Evolutionary conservation across 805 yeast genomes (phyloP), one percentile per base, ranked within the genome.

Genomic region (Wickerhamiella vanderwaltii): DNA sequence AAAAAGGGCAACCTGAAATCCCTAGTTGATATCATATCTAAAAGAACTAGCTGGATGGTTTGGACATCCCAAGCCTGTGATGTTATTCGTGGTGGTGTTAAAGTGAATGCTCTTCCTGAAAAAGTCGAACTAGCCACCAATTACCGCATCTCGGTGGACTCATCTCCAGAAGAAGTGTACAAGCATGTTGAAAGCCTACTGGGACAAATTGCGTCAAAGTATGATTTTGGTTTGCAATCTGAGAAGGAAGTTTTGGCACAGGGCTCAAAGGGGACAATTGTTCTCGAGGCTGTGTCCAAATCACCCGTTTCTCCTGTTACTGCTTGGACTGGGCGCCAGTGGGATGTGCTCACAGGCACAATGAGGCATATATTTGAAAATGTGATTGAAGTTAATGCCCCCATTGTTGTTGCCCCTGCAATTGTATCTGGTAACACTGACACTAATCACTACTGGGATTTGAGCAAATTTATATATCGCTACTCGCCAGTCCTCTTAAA

Each of bases 41-140:
- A 35, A 6, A 6, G 13, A 17, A 45, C 51, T 29, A 62, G 67
- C 41, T 71, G 67, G 47, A 56, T 71, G 35, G 62, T 77, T 17
- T 63, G 67, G 46, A 80, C 88, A 1, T 69, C 84, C 4, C 82
- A 75, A 58, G 81, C 87, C 2, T 65, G 73, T 37, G 85, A 79
- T 53, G 66, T 77, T 23, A 64, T 82, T 44, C 57, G 61, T 13
- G 91, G 91, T 23, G 93, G 93, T 40, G 70, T 74, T 45, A 82
- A 82, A 60, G 67, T 77, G 24, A 82, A 82, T 55, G 85, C 88
- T 1, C 62, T 81, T 35, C 91, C 93, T 4, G 87, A 81, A 56
- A 58, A 65, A 23, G 73, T 73, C 5, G 57, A 62, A 23, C 63
- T 75, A 37, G 57, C 68, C 34, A 64, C 77, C 31, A 80, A 82